Evolutionary conservation across 257 asterid species (phyloP), one percentile per base, ranked within the genome.

Genomic region (Scutellaria minor): DNA sequence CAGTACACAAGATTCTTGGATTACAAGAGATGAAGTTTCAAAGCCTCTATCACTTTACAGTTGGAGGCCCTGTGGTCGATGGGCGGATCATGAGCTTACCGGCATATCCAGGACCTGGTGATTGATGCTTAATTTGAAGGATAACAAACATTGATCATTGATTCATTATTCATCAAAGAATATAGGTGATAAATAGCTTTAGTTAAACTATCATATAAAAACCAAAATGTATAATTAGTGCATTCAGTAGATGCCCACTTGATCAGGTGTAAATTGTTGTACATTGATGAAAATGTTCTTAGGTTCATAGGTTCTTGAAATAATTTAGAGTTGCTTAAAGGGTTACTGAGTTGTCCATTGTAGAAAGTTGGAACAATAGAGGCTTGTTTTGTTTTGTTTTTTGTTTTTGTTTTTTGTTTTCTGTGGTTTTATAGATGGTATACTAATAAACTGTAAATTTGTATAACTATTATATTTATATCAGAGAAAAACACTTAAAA

Each of bases 1-100:
- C 95, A 91, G 98, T 93, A 10, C 99, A 89, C 46, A 96, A 91
- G 75, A 73, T 85, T 85, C 91, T 94, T 66, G 97, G 96, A 27
- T 64, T 94, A 78, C 84, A 61, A 72, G 97, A 89, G 69, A 68
- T 78, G 56, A 76, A 75, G 77, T 94, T 60, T 79, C 97, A 91
- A 86, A 91, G 97, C 72, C 88, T 91, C 3, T 94, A 94, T 72
- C 99, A 94, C 83, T 94, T 91, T 64, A 91, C 97, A 4, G 64
- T 91, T 24, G 97, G 99, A 69, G 86, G 90, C 22, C 96, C 97
- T 0, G 99, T 94, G 66, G 77, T 78, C 31, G 99, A 94, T 79
- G 77, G 79, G 68, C 87, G 96, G 64, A 94, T 91, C 78, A 94
- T 91, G 99, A 89, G 92, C 87, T 79, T 94, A 37, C 93, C 95